Evolutionary conservation across 1,284 basidiomycete species (phyloP), one percentile per base, ranked within the genome.

Genomic region (Fomitopsis pinicola): DNA sequence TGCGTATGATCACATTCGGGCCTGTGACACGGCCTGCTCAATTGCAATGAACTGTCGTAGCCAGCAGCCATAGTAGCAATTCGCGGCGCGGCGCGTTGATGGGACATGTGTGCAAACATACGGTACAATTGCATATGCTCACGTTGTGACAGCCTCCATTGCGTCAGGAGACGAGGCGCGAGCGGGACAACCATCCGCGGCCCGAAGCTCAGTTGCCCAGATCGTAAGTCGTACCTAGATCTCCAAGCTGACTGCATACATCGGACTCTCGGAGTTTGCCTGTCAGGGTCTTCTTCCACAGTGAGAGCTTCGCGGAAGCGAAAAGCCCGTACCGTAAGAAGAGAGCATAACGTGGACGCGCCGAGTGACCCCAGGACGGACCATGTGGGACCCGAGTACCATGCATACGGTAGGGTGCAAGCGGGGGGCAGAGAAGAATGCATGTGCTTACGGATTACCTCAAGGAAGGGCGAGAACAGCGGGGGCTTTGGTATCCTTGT

Each of bases 381-480:
- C 35, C 52, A 54, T 30, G 36, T 54, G 52, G 52, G 52, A 54
- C 52, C 35, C 35, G 52, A 54, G 52, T 54, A 54, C 19, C 12
- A 30, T 26, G 52, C 28, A 50, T 50, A 50, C 28, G 48, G 28
- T 33, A 14, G 30, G 28, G 14, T 48, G 52, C 14, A 54, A 54
- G 36, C 52, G 52, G 36, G 9, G 30, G 30, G 30, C 30, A 54
- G 30, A 12, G 52, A 36, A 54, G 52, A 14, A 36, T 54, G 52
- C 36, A 19, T 54, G 52, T 53, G 46, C 46, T 48, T 30, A 30
- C 26, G 48, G 28, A 15, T 54, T 54, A 38, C 52, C 52, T 54
- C 52, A 54, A 38, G 36, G 52, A 54, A 54, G 52, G 33, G 35
- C 52, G 50, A 53, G 50, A 53, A 53, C 30, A n/a, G 50, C 50